Evolutionary conservation across 192 early-diverging fungal species (phyloP).

Genomic region (Entomortierella parvispora): DNA sequence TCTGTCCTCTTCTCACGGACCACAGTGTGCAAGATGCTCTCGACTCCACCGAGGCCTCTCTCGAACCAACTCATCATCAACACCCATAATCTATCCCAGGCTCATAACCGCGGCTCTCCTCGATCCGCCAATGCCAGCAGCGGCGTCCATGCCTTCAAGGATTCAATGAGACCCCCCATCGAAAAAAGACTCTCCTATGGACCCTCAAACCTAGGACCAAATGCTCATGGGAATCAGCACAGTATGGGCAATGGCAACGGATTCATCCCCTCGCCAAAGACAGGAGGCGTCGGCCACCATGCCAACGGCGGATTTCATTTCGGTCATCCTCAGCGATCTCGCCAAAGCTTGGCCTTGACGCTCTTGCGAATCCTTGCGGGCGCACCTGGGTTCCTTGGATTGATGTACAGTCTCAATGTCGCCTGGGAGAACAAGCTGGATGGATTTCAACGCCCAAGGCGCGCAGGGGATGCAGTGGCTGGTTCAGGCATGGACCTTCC

Average conservation of each 20-base stretch:
- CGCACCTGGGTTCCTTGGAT: slow-evolving; percentile 29
- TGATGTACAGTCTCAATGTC: slow-evolving; percentile 30
- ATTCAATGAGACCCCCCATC: slow-evolving; percentile 13
- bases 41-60: slow-evolving; percentile 40
- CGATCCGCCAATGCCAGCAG: slow-evolving; percentile 29
- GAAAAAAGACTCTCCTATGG: slow-evolving; percentile 45
- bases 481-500: not conserved
- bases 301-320: slow-evolving; percentile 30
- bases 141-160: slow-evolving; percentile 29
- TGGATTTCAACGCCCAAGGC: slow-evolving; percentile 2
- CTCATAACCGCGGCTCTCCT: slow-evolving; percentile 47
- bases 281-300: not conserved
- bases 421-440: slow-evolving; percentile 6
- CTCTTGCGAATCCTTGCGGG: slow-evolving; percentile 16
- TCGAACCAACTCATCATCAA: slow-evolving; percentile 48
- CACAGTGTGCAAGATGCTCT: slow-evolving; percentile 21
- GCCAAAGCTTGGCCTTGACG: slow-evolving; percentile 34
- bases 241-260: not conserved
- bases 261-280: not conserved
- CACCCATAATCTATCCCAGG: slow-evolving; percentile 52
- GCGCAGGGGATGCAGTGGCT: too few species aligned
- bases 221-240: not conserved
- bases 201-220: slow-evolving; percentile 16
- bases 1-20: not conserved
- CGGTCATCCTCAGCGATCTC: slow-evolving; percentile 22